Evolutionary conservation across 2,329 filamentous ascomycete species (phyloP).

Genomic region (Sclerotinia spermophila): DNA sequence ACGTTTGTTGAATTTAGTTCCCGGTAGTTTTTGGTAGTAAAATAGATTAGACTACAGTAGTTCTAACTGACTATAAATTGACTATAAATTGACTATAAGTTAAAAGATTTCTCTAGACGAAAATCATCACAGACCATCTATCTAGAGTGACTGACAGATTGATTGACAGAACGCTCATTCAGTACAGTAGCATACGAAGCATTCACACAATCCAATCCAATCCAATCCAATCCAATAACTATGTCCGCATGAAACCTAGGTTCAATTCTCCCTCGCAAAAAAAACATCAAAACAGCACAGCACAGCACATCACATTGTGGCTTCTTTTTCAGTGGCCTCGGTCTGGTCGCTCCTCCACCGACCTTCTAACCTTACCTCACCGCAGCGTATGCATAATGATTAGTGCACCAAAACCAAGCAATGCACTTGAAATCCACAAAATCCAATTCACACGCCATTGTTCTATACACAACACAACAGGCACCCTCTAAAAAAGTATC

Average conservation of each 20-base stretch:
- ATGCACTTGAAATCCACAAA: not conserved
- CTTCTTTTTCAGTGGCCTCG: constrained; percentile 5
- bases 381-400: constrained; percentile 18
- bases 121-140: constrained; percentile 11
- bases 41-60: not conserved
- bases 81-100: not conserved
- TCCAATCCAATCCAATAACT: not conserved
- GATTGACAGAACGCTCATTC: constrained; percentile 3
- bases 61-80: not conserved
- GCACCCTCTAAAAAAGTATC: constrained; percentile 10
- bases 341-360: constrained; percentile 6
- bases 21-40: constrained; percentile 4
- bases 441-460: not conserved
- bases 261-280: not conserved
- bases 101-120: constrained; percentile 4
- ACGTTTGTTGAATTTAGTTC: not conserved
- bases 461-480: not conserved
- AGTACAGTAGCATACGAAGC: too few species aligned
- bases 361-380: constrained; percentile 6
- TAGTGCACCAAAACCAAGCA: constrained; percentile 11
- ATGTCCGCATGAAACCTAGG: not conserved
- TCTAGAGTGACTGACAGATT: constrained; percentile 1
- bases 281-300: not conserved
- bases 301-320: constrained; percentile 8
- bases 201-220: not conserved